phyloP scores from a whole-genome alignment of 1,284 basidiomycete species.

The Papiliotrema terrestris region DNA sequence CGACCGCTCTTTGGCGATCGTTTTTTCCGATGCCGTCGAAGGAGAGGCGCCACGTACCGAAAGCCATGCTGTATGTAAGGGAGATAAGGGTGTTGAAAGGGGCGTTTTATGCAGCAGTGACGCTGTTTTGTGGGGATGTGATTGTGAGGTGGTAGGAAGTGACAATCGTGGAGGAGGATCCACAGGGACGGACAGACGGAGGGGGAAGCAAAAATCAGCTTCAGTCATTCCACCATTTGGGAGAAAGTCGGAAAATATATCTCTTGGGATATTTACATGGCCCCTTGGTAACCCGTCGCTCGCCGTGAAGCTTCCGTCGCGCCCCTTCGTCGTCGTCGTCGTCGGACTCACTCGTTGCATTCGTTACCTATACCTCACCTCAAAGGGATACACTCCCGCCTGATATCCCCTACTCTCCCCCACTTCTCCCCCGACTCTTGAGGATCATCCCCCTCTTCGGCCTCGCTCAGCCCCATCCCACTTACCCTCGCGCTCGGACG shows the following conservation, averaged over 20 bases:
- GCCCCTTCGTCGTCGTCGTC: too few relatives aligned
- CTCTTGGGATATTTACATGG: too few relatives aligned
- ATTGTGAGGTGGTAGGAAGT: neutral
- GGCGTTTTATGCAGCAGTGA: neutral
- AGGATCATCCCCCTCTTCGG: too few relatives aligned
- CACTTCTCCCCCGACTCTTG: neutral
- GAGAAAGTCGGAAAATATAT: neutral
- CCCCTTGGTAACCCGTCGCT: too few relatives aligned
- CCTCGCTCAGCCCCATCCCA: too few relatives aligned
- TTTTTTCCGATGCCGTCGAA: neutral
- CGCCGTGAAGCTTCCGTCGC: too few relatives aligned
- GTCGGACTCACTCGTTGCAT: neutral
- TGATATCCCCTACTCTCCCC: neutral
- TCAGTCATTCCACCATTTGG: neutral
- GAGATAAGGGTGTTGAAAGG: neutral
- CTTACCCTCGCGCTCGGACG: too few relatives aligned
- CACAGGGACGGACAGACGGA: neutral
- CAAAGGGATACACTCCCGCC: neutral
- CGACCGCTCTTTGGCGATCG: too few relatives aligned
- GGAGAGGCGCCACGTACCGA: constrained; percentile 30
- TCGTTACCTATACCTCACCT: neutral
- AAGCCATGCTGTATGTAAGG: constrained; percentile 41
- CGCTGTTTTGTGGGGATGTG: too few relatives aligned
- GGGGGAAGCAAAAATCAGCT: too few relatives aligned
- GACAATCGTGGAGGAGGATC: neutral